Base-by-base conservation (phyloP, 2,329 filamentous ascomycete genomes). In the Dactylonectria estremocensis region DNA sequence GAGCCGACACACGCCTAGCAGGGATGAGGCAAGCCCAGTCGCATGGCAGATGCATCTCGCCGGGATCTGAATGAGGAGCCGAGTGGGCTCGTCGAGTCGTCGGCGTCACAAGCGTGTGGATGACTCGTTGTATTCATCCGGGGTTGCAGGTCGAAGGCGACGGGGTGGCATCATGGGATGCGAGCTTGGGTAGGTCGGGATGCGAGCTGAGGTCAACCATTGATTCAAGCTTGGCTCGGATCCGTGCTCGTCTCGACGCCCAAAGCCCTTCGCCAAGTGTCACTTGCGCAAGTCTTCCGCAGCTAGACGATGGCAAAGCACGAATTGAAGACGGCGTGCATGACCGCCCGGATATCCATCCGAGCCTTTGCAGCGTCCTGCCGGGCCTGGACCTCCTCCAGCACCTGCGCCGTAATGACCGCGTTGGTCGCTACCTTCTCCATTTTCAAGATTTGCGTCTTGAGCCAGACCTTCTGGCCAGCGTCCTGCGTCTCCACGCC, bases 401-500 rank as follows among this genome's bases (percentile, higher is more conserved):
- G 75, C 14, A 86, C 83, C 68, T 84, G 80, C 0, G 82, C 83
- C 16, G 83, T 85, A 70, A 85, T 84, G 46, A 78, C 75, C 2
- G 83, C 81, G 68, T 85, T 84, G 18, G 80, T 80, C 0, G 82
- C 81, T 4, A 85, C 83, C 56, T 80, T 80, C 66, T 85, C 81
- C 82, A 86, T 86, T 13, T 79, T 75, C 53, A 84, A 77, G 18
- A 89, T 87, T 64, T 85, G 83, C 6, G 80, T 76, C 33, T 82
- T 79, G 61, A 90, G 88, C 87, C 87, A 88, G 6, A 70, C 75
- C 53, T 86, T 79, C 71, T 88, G 85, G 5, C 81, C 79, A 0
- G 75, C 46, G 53, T 85, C 83, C n/a, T 87, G 83, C 68, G 88
- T 87, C 72, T 90, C 87, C 9, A 83, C 84, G 0, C 87, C 87